Conservation (phyloP, 179 eudicot species). For the Camellia oleifera region DNA sequence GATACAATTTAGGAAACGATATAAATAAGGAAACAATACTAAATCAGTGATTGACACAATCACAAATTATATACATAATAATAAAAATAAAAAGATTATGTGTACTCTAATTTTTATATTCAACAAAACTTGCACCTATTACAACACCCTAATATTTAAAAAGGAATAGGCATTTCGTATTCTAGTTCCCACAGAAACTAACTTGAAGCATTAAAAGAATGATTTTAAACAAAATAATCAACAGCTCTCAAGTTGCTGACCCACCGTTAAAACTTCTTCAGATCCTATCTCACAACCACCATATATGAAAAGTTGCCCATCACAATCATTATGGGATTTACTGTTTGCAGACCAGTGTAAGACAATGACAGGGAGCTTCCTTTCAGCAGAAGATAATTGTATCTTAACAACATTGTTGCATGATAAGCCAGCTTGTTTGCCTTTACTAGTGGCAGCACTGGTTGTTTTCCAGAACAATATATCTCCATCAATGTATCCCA, state of each 20-base stretch:
- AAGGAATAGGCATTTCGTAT: not conserved
- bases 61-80: too few relatives aligned
- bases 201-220: not conserved
- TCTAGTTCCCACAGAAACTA: not conserved
- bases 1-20: too few relatives aligned
- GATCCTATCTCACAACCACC: slow-evolving; percentile 91
- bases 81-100: too few relatives aligned
- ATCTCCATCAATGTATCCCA: slow-evolving; percentile 88
- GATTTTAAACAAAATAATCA: not conserved
- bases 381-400: slow-evolving; percentile 64
- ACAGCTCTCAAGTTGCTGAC: slow-evolving; percentile 19
- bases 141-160: not conserved
- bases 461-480: slow-evolving; percentile 74
- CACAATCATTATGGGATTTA: slow-evolving; percentile 36
- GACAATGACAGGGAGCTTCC: slow-evolving; percentile 73
- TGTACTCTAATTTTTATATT: too few relatives aligned
- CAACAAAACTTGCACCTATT: not conserved
- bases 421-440: slow-evolving; percentile 34
- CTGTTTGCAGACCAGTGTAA: slow-evolving; percentile 66
- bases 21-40: too few relatives aligned
- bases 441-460: slow-evolving; percentile 29
- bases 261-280: slow-evolving; percentile 80
- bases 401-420: slow-evolving; percentile 52
- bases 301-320: slow-evolving; percentile 71
- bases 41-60: too few relatives aligned